Conservation (phyloP, 106 monocot genomes). For the Dactylorhiza incarnata region DNA sequence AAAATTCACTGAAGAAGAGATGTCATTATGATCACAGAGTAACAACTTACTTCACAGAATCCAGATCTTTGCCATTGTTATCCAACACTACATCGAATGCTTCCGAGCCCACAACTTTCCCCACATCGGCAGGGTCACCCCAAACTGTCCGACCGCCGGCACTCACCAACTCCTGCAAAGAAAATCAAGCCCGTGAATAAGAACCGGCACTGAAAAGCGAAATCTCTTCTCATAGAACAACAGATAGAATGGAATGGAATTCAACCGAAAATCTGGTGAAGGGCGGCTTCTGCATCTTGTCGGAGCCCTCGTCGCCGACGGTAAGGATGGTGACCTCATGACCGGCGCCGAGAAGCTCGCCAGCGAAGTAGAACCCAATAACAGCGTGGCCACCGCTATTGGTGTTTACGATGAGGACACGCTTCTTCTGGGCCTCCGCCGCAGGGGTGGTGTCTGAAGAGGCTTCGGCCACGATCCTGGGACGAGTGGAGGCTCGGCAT, state of each 20-base stretch:
- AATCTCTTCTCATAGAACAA: neutral
- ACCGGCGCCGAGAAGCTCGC: constrained; percentile 54
- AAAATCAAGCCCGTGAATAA: neutral
- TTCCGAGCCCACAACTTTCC: constrained; percentile 39
- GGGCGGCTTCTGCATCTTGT: constrained; percentile 97
- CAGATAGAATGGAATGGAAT: neutral
- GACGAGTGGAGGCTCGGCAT: neutral
- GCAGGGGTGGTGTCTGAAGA: neutral
- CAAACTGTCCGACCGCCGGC: constrained; percentile 76
- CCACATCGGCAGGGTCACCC: constrained; percentile 77
- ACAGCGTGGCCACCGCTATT: constrained; percentile 94
- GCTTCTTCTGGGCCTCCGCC: constrained; percentile 44
- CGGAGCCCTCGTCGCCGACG: constrained; percentile 82
- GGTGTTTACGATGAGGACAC: constrained; percentile 76
- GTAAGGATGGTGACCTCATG: constrained; percentile 84
- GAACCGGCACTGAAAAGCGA: neutral
- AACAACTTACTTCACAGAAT: constrained; percentile 60
- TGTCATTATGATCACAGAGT: neutral
- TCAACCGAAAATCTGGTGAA: constrained; percentile 77
- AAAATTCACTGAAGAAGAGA: neutral
- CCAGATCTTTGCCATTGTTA: constrained; percentile 94
- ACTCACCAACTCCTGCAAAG: constrained; percentile 53
- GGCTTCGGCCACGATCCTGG: neutral
- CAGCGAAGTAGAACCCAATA: constrained; percentile 91
- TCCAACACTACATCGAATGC: constrained; percentile 86